Percentiles rank a stretch among this genome's conserved stretches.
phyloP scores from a whole-genome alignment of 495 filamentous ascomycete genomes.

The Penicillium robsamsonii region DNA sequence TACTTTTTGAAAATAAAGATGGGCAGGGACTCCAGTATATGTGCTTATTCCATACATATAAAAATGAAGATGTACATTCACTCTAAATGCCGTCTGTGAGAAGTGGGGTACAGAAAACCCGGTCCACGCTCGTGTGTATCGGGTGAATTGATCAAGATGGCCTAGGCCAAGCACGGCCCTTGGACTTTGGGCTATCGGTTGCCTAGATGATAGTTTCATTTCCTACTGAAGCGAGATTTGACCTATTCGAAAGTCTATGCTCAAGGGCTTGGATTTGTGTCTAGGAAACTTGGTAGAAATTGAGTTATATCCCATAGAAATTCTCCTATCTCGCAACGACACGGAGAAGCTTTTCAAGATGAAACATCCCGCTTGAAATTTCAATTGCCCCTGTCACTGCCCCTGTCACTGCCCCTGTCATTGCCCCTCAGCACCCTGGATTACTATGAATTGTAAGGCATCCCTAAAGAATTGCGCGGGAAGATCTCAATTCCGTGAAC shows the following conservation, averaged over 20 bases:
- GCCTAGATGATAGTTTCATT: background rate
- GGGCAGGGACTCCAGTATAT: background rate
- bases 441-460: background rate
- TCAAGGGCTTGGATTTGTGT: background rate
- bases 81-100: background rate
- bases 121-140: background rate
- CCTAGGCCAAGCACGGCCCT: slow-evolving; percentile 2
- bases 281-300: background rate
- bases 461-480: too few species aligned
- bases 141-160: background rate
- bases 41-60: background rate
- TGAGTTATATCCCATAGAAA: background rate
- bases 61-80: background rate
- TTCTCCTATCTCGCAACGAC: background rate
- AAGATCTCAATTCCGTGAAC: background rate
- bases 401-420: background rate
- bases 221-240: background rate
- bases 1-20: background rate
- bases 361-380: slow-evolving; percentile 8
- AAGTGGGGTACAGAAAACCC: background rate
- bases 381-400: background rate
- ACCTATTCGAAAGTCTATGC: background rate
- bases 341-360: slow-evolving; percentile 18
- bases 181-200: background rate
- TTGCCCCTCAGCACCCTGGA: background rate